Conservation (phyloP, 2,329 filamentous ascomycete species). For the Teratosphaeria zuluensis region DNA sequence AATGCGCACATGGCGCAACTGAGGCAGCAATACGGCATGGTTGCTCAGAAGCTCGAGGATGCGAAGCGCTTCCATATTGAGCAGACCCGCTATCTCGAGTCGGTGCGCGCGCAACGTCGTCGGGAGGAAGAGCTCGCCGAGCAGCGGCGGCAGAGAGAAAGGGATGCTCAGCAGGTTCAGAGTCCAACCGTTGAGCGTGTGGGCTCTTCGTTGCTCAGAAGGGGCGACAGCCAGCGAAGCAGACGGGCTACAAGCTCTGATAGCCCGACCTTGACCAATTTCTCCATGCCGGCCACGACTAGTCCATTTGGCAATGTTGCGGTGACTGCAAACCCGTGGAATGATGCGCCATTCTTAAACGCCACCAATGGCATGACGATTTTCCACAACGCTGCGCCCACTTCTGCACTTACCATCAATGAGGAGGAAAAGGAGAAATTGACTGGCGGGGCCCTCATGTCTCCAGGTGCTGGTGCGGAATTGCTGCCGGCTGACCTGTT, state of each 20-base stretch:
- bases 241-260: conserved; percentile 27
- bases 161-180: conserved; percentile 18
- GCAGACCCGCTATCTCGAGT: conserved; percentile 19
- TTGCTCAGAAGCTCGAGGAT: conserved; percentile 22
- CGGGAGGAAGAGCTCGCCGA: conserved; percentile 22
- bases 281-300: conserved; percentile 25
- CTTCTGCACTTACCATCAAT: conserved; percentile 37
- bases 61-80: conserved; percentile 38
- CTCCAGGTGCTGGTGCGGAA: conserved; percentile 60
- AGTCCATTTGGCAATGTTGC: neutral
- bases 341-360: conserved; percentile 43
- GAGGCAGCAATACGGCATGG: conserved; percentile 22
- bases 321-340: conserved; percentile 6
- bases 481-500: conserved; percentile 59
- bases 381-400: conserved; percentile 24
- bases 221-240: conserved; percentile 33
- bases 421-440: conserved; percentile 54
- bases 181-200: conserved; percentile 8
- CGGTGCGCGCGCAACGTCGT: conserved; percentile 17
- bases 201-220: neutral
- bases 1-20: conserved; percentile 24
- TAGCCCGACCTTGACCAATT: conserved; percentile 16
- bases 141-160: conserved; percentile 32
- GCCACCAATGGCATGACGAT: conserved; percentile 54
- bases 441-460: conserved; percentile 59